Conservation (phyloP, 2,329 filamentous ascomycete genomes). For the Colletotrichum chlorophyti region DNA sequence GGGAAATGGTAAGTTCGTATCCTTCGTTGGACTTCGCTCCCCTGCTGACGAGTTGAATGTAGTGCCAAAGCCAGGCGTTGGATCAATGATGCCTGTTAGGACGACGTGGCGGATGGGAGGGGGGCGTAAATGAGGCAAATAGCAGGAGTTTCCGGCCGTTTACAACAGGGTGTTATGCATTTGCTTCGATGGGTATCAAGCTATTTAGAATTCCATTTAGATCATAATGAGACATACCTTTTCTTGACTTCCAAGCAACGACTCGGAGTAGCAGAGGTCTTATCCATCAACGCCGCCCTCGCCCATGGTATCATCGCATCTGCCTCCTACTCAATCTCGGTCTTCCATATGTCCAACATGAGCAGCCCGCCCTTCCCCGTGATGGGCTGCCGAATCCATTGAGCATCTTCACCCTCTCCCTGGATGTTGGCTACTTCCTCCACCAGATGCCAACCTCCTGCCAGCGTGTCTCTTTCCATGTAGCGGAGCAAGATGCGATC, state of each 20-base stretch:
- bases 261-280: too few species aligned
- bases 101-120: too few species aligned
- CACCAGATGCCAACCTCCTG: constrained; percentile 43
- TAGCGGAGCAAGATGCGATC: constrained; percentile 40
- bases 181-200: too few species aligned
- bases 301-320: not conserved
- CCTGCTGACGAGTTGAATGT: not conserved
- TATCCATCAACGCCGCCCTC: not conserved
- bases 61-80: constrained; percentile 30
- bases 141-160: too few species aligned
- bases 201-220: not conserved
- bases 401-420: constrained; percentile 35
- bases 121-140: too few species aligned
- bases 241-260: too few species aligned
- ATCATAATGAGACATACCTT: not conserved
- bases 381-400: constrained; percentile 44
- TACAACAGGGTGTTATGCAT: too few species aligned
- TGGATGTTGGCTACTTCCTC: constrained; percentile 44
- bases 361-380: constrained; percentile 33
- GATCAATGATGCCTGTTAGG: too few species aligned
- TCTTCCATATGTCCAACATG: constrained; percentile 18
- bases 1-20: constrained; percentile 26
- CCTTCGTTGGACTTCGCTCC: not conserved
- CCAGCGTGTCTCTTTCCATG: constrained; percentile 33
- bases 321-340: not conserved